phyloP scores from a whole-genome alignment of 768 basidiomycete species.

The Hypholoma fasciculare region DNA sequence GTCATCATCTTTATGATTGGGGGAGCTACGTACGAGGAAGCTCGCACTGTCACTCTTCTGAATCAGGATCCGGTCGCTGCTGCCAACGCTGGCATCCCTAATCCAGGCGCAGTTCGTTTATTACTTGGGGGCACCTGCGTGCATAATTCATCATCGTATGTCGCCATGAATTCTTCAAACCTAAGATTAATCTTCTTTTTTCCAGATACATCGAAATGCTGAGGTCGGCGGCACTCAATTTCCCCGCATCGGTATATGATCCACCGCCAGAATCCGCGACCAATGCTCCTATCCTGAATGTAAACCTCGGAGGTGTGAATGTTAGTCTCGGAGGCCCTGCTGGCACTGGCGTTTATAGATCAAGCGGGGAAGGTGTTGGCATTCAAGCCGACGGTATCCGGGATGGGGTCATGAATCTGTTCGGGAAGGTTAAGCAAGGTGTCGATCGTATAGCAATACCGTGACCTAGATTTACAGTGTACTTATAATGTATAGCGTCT shows the following conservation, averaged over 20 bases:
- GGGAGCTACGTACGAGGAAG: slow-evolving; percentile 96
- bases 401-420: slow-evolving; percentile 84
- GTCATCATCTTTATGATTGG: slow-evolving; percentile 97
- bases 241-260: slow-evolving; percentile 67
- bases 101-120: slow-evolving; percentile 68
- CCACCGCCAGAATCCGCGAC: slow-evolving; percentile 74
- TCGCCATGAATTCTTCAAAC: slow-evolving; percentile 1
- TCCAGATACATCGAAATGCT: slow-evolving; percentile 89
- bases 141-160: slow-evolving; percentile 91
- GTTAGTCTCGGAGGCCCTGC: slow-evolving; percentile 88
- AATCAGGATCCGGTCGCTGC: slow-evolving; percentile 74
- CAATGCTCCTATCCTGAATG: slow-evolving; percentile 78
- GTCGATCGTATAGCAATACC: slow-evolving; percentile 64
- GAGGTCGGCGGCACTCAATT: slow-evolving; percentile 62
- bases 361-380: slow-evolving; percentile 69
- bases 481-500: slow-evolving; percentile 6
- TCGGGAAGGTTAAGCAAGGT: slow-evolving; percentile 88
- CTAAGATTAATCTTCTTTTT: slow-evolving; percentile 8
- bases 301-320: slow-evolving; percentile 91
- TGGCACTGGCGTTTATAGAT: slow-evolving; percentile 83
- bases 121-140: slow-evolving; percentile 93
- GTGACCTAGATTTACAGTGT: slow-evolving; percentile 19
- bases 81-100: slow-evolving; percentile 44
- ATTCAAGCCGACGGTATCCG: slow-evolving; percentile 86
- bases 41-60: slow-evolving; percentile 77